Base-by-base conservation (phyloP, 2,329 filamentous ascomycete genomes). In the Trichophyton rubrum region DNA sequence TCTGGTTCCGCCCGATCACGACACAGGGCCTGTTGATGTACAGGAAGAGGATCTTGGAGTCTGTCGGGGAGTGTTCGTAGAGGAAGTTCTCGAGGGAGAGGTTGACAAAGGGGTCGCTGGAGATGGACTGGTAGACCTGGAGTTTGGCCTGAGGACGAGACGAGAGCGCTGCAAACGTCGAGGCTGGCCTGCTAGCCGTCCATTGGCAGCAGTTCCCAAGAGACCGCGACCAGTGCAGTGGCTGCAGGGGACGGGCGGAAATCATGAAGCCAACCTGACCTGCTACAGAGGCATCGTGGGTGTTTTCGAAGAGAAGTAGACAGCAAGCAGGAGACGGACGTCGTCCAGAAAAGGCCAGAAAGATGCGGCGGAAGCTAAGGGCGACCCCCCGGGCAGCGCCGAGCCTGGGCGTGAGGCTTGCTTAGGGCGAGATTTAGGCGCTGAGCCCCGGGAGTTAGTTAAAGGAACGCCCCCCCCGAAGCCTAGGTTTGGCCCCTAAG, bases 1-100 rank as follows among this genome's bases (percentile, higher is more conserved):
- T 99, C 77, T 99, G 93, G 72, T 99, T 99, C 62, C 93, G 85
- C 49, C 93, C 93, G 66, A 99, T 86, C 70, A 99, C 86, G 62
- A 99, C 82, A 71, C 89, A 90, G 0, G 92, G 90, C 41, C 83
- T 75, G 75, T 99, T 97, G 68, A 85, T 82, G 76, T 97, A 99
- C 58, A 96, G 82, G 61, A 97, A 88, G 1, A 97, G 82, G 58
- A 97, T 75, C 13, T 82, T 86, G 11, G 90, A 90, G 62, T 87
- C 82, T 5, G 84, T 78, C 1, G 85, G 82, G 0, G 87, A 86
- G 60, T 84, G 84, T 67, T 89, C 84, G 6, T 97, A 82, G 33
- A 99, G 85, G 72, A 89, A 86, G 72, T 97, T 90, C 77, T 99
- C 93, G 68, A 96, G 86, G 35, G 91, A 90, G 61, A 99, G 88